A percentile compares a stretch with the other conserved stretches of the same genome.
These are phyloP conservation scores for Adiantum capillusveneris DNA, from an alignment of 75 land plant genomes.

Conservation along the genomic window DNA sequence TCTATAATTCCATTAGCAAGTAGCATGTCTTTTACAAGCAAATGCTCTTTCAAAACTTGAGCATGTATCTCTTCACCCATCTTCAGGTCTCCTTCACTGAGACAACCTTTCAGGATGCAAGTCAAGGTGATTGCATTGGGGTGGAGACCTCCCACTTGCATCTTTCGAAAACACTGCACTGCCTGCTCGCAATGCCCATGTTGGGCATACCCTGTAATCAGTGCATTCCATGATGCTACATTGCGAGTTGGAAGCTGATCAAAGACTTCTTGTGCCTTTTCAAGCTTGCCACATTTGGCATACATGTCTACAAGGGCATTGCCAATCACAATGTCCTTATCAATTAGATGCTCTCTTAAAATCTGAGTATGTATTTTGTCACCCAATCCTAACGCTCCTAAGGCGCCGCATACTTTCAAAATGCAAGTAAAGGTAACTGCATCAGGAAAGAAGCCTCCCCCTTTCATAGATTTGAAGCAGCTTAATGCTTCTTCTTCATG, in stretches of 20 bases:
- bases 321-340: constrained; percentile 4
- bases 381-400: constrained; percentile 21
- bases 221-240: constrained; percentile 12
- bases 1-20: constrained; percentile 14
- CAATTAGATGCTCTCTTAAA: constrained; percentile 1
- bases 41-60: constrained; percentile 1
- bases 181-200: constrained; percentile 14
- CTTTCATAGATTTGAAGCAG: constrained; percentile 15
- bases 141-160: constrained; percentile 10
- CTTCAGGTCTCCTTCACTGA: constrained; percentile 3
- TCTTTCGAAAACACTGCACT: constrained; percentile 6
- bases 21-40: constrained; percentile 6
- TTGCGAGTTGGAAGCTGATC: background rate
- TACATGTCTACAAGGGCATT: constrained; percentile 28
- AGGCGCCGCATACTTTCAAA: constrained; percentile 15
- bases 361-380: constrained; percentile 8
- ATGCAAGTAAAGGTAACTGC: constrained; percentile 19
- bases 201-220: constrained; percentile 13
- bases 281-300: constrained; percentile 15
- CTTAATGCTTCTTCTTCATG: constrained; percentile 9
- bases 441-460: constrained; percentile 10
- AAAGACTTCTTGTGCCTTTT: constrained; percentile 13
- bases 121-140: constrained; percentile 8
- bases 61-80: constrained; percentile 14
- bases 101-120: constrained; percentile 15